phyloP scores from a whole-genome alignment of 768 basidiomycete species.

The Tulasnella sp. region DNA sequence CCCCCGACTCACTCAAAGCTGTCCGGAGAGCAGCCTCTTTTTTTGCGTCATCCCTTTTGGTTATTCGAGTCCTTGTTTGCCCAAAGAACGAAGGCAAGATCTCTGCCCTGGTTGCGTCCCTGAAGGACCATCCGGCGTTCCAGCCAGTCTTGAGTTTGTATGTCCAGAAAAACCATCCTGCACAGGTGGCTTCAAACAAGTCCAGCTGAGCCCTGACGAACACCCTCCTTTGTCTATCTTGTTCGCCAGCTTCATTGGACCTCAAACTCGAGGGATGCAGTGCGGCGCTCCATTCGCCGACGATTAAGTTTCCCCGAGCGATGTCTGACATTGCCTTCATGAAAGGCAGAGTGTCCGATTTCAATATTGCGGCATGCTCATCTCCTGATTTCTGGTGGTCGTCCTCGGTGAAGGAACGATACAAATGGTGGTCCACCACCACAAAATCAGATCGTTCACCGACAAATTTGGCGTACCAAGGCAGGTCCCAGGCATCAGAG shows the following conservation, averaged over 20 bases:
- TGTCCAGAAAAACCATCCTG: constrained; percentile 79
- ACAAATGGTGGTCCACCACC: constrained; percentile 71
- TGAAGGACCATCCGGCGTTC: constrained; percentile 64
- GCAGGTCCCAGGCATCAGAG: constrained; percentile 61
- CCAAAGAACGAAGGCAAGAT: constrained; percentile 47
- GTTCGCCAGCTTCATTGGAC: constrained; percentile 28
- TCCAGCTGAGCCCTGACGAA: constrained; percentile 54
- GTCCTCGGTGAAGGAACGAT: constrained; percentile 57
- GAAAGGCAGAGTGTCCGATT: constrained; percentile 30
- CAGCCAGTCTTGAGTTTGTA: constrained; percentile 53
- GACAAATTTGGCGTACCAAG: constrained; percentile 45
- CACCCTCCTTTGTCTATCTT: constrained; percentile 31
- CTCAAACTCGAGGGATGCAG: constrained; percentile 51
- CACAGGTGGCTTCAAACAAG: constrained; percentile 48
- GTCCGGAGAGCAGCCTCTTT: constrained; percentile 24
- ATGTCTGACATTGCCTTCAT: constrained; percentile 30
- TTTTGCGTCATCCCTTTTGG: constrained; percentile 19
- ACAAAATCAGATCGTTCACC: constrained; percentile 30
- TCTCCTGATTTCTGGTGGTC: constrained; percentile 44
- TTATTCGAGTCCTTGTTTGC: constrained; percentile 21
- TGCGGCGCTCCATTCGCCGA: constrained; percentile 72
- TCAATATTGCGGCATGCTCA: constrained; percentile 40
- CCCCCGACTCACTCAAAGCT: constrained; percentile 24
- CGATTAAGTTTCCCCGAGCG: constrained; percentile 41
- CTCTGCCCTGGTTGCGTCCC: constrained; percentile 47